These are phyloP conservation scores for Suillus ampliporus DNA, from an alignment of 768 basidiomycete species.

Conservation along the genomic window DNA sequence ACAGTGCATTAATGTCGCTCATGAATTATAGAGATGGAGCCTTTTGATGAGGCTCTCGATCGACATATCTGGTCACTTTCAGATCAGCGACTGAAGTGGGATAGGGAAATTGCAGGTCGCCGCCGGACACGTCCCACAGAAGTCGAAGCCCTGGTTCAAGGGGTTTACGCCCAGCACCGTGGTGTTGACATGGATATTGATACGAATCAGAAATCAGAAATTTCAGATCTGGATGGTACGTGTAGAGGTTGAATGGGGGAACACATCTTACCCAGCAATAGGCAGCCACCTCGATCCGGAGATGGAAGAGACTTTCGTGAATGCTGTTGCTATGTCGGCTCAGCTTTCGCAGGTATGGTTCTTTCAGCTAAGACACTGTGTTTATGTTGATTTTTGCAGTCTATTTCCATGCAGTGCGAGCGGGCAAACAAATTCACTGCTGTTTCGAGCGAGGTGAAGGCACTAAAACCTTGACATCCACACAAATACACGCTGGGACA, in stretches of 20 bases:
- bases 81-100: conserved; percentile 75
- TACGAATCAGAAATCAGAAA: conserved; percentile 13
- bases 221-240: conserved; percentile 19
- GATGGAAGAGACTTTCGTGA: conserved; percentile 33
- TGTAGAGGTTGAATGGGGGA: neutral
- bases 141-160: conserved; percentile 48
- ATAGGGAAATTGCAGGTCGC: conserved; percentile 70
- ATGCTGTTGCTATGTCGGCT: conserved; percentile 47
- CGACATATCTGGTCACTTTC: conserved; percentile 81
- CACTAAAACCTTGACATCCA: conserved; percentile 47
- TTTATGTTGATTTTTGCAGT: conserved; percentile 37
- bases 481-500: too few species aligned
- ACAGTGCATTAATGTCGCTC: conserved; percentile 10
- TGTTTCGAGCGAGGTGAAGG: conserved; percentile 56
- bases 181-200: conserved; percentile 33
- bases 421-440: conserved; percentile 53
- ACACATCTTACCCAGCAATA: conserved; percentile 16
- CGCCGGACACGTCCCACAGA: conserved; percentile 66
- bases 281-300: conserved; percentile 27
- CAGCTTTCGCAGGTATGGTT: conserved; percentile 57
- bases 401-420: conserved; percentile 53
- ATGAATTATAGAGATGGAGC: conserved; percentile 61
- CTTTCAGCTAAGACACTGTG: neutral
- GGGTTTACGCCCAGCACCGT: conserved; percentile 44
- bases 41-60: conserved; percentile 88